These are phyloP conservation scores for Filobasidium wieringae DNA, from an alignment of 768 basidiomycete species.

Conservation along the genomic window DNA sequence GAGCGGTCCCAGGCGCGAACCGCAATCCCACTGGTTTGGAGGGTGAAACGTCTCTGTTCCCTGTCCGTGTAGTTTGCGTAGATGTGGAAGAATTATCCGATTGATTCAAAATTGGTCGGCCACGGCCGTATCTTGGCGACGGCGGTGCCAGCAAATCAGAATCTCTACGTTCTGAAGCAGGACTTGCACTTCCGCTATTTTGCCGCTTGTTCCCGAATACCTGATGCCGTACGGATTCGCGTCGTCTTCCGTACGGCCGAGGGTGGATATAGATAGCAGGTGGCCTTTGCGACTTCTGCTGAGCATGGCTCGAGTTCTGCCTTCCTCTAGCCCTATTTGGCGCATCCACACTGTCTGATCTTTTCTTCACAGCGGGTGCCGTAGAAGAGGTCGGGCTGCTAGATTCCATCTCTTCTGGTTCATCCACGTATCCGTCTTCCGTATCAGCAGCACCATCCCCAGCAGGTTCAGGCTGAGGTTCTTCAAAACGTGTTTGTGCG, in stretches of 20 bases:
- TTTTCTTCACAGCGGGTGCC: too few relatives aligned
- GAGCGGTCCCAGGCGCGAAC: constrained; percentile 25
- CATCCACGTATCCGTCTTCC: too few relatives aligned
- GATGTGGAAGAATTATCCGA: too few relatives aligned
- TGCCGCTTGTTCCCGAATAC: background rate
- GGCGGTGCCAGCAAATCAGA: background rate
- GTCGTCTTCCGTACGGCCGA: constrained; percentile 3
- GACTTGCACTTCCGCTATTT: background rate
- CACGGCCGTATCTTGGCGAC: background rate
- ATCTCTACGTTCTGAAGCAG: background rate
- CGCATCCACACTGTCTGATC: too few relatives aligned
- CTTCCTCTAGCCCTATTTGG: too few relatives aligned
- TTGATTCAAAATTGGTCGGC: background rate
- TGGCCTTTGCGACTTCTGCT: too few relatives aligned
- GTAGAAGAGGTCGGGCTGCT: too few relatives aligned
- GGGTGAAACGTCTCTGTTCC: constrained; percentile 5
- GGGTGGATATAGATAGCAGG: constrained; percentile 8
- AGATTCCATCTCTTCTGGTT: too few relatives aligned
- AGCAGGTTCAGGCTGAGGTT: constrained; percentile 1
- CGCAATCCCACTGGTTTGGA: constrained; percentile 20
- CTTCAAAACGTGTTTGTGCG: background rate
- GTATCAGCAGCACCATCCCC: too few relatives aligned
- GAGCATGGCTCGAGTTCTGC: constrained; percentile 10
- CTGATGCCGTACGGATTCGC: constrained; percentile 5
- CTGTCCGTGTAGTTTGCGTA: constrained; percentile 9